A percentile compares a stretch with the other conserved stretches of the same genome.
phyloP scores from a whole-genome alignment of 306 rosid genomes.

The Rubus parviflorus region DNA sequence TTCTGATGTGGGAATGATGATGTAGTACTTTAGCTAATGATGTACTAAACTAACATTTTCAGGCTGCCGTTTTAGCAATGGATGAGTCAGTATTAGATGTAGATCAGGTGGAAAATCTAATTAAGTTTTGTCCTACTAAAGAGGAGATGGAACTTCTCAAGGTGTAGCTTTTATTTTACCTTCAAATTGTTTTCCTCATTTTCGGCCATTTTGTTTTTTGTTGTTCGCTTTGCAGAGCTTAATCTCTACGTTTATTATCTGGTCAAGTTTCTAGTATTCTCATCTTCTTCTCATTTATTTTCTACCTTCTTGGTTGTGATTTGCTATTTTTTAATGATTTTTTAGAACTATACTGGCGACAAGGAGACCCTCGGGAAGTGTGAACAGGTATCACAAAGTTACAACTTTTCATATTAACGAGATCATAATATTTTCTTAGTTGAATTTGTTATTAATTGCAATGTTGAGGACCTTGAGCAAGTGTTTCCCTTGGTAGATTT shows the following conservation, averaged over 20 bases:
- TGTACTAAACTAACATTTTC: slow-evolving; percentile 33
- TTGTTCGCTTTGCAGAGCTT: slow-evolving; percentile 6
- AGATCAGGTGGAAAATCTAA: slow-evolving; percentile 97
- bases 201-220: slow-evolving; percentile 21
- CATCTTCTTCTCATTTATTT: not conserved
- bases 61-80: slow-evolving; percentile 95
- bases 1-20: not conserved
- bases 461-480: slow-evolving; percentile 4
- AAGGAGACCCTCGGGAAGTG: slow-evolving; percentile 84
- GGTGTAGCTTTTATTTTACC: slow-evolving; percentile 47
- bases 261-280: slow-evolving; percentile 10
- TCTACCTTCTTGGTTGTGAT: slow-evolving; percentile 32
- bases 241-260: slow-evolving; percentile 19
- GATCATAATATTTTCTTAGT: slow-evolving; percentile 8
- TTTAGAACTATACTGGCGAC: slow-evolving; percentile 85
- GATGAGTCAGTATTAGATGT: slow-evolving; percentile 86
- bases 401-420: slow-evolving; percentile 23
- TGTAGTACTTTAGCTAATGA: slow-evolving; percentile 24
- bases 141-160: slow-evolving; percentile 98
- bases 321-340: slow-evolving; percentile 25
- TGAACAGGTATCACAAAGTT: slow-evolving; percentile 77
- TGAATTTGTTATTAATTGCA: slow-evolving; percentile 18
- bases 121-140: slow-evolving; percentile 94
- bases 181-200: slow-evolving; percentile 21
- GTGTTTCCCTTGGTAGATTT: too few relatives aligned